These are phyloP conservation scores for Pyrenophora tritici-repentis DNA, from an alignment of 2,329 filamentous ascomycete species.

Conservation along the genomic window DNA sequence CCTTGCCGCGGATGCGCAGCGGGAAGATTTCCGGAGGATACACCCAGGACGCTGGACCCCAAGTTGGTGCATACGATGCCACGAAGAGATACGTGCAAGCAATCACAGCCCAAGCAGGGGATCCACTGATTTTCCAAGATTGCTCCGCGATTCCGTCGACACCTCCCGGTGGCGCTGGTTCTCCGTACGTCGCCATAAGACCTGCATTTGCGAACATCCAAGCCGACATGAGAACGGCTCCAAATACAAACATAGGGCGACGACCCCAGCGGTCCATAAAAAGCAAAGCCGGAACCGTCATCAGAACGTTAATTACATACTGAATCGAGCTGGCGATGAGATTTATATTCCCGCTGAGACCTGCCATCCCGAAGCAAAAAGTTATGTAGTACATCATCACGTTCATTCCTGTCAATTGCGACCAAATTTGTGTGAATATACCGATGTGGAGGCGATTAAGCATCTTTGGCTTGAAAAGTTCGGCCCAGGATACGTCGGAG, in stretches of 20 bases:
- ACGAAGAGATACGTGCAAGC: constrained; percentile 76
- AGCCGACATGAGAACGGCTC: constrained; percentile 66
- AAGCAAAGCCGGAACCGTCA: constrained; percentile 76
- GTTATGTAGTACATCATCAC: constrained; percentile 62
- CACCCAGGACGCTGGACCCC: constrained; percentile 63
- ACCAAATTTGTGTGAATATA: constrained; percentile 76
- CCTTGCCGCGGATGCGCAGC: constrained; percentile 66
- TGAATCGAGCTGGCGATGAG: constrained; percentile 71
- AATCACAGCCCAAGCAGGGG: constrained; percentile 58
- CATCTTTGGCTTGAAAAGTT: constrained; percentile 75
- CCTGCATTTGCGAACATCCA: constrained; percentile 67
- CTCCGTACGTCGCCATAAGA: constrained; percentile 65
- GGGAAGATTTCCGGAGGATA: constrained; percentile 69
- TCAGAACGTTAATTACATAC: constrained; percentile 78
- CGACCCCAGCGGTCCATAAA: constrained; percentile 79
- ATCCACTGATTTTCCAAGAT: constrained; percentile 48
- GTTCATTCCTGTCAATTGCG: constrained; percentile 77
- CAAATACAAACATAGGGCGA: constrained; percentile 68
- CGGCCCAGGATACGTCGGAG: constrained; percentile 70
- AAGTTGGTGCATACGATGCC: constrained; percentile 68
- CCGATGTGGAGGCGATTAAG: constrained; percentile 74
- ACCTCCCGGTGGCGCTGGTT: constrained; percentile 46
- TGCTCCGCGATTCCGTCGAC: constrained; percentile 50
- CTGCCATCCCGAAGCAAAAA: constrained; percentile 75
- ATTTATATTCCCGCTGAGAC: constrained; percentile 62